Base-by-base conservation (phyloP, 2,329 filamentous ascomycete species). In the Aspergillus transmontanensis region DNA sequence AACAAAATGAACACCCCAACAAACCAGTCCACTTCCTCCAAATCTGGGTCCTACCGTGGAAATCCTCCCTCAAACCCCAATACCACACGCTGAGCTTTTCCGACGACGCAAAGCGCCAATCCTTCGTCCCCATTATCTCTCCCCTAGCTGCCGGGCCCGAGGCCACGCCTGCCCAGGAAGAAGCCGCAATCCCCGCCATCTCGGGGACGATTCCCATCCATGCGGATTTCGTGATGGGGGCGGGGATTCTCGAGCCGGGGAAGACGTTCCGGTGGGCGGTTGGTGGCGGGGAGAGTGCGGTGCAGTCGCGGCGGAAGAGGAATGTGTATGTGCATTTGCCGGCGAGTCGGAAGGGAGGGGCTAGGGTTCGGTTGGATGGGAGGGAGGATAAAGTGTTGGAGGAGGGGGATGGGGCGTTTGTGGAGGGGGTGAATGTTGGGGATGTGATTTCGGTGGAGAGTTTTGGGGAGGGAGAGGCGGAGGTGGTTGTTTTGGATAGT, bases 41-140 rank as follows among this genome's bases (percentile, higher is more conserved):
- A 78, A 96, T 96, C 71, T 96, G 92, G 93, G 92, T 89, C 1
- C 82, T 92, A 57, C 92, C 92, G 0, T 94, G 92, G 86, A 88
- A 88, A 76, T 80, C 84, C 26, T 89, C 91, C 0, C 82, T 96
- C 55, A 83, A 84, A 54, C 93, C 93, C 1, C 84, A 86, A 45
- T 96, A 96, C 75, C 90, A 93, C 76, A 95, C 91, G 5, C 84
- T 83, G 64, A 85, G 86, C 66, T 96, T 93, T 70, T 79, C 82
- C 57, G 92, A 96, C 55, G 90, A 88, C 62, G 84, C 85, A 64
- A 96, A 96, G 84, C 82, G 84, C 63, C 84, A 88, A 71, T 86
- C 78, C 19, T 90, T 96, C 68, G 86, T 94, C 26, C 84, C 87
- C 26, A 93, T 96, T 62, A 85, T 96, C 69, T 93, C 91, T 65